These are phyloP conservation scores for Picocystis salinarum DNA, from an alignment of 139 green algal species.

Conservation along the genomic window DNA sequence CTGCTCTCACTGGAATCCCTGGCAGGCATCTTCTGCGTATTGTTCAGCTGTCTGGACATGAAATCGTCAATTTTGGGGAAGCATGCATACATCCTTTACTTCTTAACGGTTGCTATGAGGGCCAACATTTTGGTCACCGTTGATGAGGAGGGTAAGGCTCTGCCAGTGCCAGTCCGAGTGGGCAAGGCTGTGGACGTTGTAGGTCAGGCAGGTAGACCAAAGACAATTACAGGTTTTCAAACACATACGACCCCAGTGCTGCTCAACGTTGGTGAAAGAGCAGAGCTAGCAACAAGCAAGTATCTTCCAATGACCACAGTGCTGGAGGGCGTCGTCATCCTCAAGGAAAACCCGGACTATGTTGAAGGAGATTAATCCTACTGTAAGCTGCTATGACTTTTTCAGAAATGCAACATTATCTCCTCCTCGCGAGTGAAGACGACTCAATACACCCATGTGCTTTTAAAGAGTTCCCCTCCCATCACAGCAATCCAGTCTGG, in stretches of 20 bases:
- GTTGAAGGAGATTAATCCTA: conserved; percentile 55
- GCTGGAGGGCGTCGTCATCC: conserved; percentile 84
- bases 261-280: conserved; percentile 69
- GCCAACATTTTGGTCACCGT: conserved; percentile 94
- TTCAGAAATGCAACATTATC: no score
- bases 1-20: conserved; percentile 68
- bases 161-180: conserved; percentile 72
- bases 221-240: conserved; percentile 92
- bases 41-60: conserved; percentile 47
- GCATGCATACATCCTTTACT: conserved; percentile 85
- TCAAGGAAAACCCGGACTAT: conserved; percentile 87
- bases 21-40: conserved; percentile 55
- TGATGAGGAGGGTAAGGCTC: conserved; percentile 59
- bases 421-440: no score
- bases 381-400: no score
- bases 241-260: conserved; percentile 95
- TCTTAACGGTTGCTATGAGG: conserved; percentile 64
- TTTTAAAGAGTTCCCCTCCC: no score
- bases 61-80: conserved; percentile 58
- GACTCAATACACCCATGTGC: no score
- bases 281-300: conserved; percentile 88
- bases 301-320: conserved; percentile 60
- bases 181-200: conserved; percentile 91
- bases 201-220: conserved; percentile 87
- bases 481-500: no score